phyloP scores from a whole-genome alignment of 176 grass and related monocot genomes.

The Triticum dicoccoides region DNA sequence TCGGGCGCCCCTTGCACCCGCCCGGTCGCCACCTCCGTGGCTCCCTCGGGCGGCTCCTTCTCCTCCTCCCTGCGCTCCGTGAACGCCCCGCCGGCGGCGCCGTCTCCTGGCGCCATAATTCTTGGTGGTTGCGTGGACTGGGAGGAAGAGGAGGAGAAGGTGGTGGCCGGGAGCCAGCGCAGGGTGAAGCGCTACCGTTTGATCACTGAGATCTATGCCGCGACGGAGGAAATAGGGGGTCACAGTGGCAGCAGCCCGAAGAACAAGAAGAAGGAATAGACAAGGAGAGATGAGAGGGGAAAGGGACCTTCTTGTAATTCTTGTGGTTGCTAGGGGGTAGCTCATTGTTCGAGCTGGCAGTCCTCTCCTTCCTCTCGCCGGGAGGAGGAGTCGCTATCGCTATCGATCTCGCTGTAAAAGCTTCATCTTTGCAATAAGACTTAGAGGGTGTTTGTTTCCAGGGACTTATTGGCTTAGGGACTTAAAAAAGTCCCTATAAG shows the following conservation, averaged over 20 bases:
- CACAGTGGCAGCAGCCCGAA: slow-evolving; percentile 9
- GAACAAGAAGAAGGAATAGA: slow-evolving; percentile 33
- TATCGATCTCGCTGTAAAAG: slow-evolving; percentile 19
- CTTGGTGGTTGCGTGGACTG: neutral
- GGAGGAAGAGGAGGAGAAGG: slow-evolving; percentile 27
- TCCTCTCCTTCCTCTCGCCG: neutral
- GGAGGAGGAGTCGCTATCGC: neutral
- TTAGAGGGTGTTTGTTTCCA: too few species aligned
- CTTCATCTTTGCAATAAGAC: slow-evolving; percentile 27
- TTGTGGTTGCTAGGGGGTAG: slow-evolving; percentile 31
- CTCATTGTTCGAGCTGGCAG: neutral
- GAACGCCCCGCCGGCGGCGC: slow-evolving; percentile 4
- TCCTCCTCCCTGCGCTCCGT: slow-evolving; percentile 44
- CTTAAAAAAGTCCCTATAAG: too few species aligned
- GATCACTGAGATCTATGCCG: slow-evolving; percentile 54
- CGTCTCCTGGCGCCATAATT: neutral
- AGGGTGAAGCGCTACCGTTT: slow-evolving; percentile 42
- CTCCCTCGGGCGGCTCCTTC: neutral
- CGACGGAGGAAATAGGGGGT: slow-evolving; percentile 28
- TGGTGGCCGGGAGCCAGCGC: slow-evolving; percentile 22
- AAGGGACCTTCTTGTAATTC: slow-evolving; percentile 32
- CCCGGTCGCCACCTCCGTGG: too few species aligned
- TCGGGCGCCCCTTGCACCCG: too few species aligned
- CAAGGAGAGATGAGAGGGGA: slow-evolving; percentile 15
- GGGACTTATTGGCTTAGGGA: too few species aligned